These are phyloP conservation scores for Sporothrix protearum DNA, from an alignment of 2,329 filamentous ascomycete genomes.

Conservation along the genomic window DNA sequence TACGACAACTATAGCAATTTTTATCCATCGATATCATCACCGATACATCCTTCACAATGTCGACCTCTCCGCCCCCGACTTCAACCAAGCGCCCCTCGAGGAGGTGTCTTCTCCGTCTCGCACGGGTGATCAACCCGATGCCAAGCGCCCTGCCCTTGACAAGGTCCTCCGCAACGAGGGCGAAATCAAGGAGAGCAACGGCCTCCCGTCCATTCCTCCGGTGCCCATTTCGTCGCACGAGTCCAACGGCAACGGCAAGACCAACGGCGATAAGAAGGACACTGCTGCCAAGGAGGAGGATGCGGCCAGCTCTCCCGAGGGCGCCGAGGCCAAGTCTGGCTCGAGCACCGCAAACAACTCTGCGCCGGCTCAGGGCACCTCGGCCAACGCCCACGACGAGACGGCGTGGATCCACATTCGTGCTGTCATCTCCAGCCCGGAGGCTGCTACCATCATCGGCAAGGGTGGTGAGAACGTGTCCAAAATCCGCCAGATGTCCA, in stretches of 20 bases:
- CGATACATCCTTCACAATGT: constrained; percentile 55
- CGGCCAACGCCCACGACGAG: constrained; percentile 71
- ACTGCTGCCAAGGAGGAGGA: constrained; percentile 50
- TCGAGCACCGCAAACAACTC: constrained; percentile 41
- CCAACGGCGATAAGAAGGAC: constrained; percentile 52
- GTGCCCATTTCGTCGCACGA: constrained; percentile 42
- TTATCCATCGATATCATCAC: neutral
- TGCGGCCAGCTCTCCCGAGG: constrained; percentile 67
- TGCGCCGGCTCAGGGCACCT: constrained; percentile 42
- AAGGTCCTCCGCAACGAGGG: constrained; percentile 74
- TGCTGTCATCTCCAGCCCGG: constrained; percentile 93
- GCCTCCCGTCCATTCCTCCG: constrained; percentile 31
- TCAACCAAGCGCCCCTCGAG: constrained; percentile 87
- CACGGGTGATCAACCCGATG: constrained; percentile 88
- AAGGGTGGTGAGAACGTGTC: constrained; percentile 99
- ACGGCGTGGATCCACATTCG: constrained; percentile 95
- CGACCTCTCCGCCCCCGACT: constrained; percentile 64
- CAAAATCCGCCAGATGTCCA: constrained; percentile 89
- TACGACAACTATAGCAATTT: constrained; percentile 33
- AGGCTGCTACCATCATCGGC: constrained; percentile 96
- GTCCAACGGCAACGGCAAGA: constrained; percentile 48
- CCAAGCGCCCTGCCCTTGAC: constrained; percentile 92
- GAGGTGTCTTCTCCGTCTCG: constrained; percentile 93
- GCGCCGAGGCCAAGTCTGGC: constrained; percentile 53
- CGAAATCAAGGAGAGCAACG: constrained; percentile 47